These are phyloP conservation scores for Fabrea salina DNA, from an alignment of 169 alveolate genomes.

Conservation along the genomic window DNA sequence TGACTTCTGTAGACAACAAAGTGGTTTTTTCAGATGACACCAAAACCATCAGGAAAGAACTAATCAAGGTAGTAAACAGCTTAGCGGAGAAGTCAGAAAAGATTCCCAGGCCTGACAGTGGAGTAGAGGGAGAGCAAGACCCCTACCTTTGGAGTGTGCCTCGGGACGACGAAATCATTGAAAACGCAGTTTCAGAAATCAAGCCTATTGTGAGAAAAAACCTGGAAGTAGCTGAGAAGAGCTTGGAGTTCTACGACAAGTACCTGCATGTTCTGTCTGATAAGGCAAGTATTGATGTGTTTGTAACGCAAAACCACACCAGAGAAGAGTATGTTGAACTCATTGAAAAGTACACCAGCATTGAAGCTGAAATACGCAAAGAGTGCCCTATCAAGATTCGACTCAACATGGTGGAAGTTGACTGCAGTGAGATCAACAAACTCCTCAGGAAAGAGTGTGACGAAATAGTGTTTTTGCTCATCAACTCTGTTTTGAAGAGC, in stretches of 20 bases:
- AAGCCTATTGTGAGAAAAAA: constrained; percentile 62
- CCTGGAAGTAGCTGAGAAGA: constrained; percentile 53
- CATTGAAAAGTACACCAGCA: constrained; percentile 45
- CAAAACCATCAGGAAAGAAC: constrained; percentile 45
- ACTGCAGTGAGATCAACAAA: constrained; percentile 67
- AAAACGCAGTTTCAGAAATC: constrained; percentile 47
- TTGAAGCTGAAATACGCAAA: constrained; percentile 51
- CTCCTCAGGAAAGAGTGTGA: constrained; percentile 52
- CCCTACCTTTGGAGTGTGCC: constrained; percentile 70
- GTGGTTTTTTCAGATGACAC: constrained; percentile 54
- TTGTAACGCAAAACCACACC: constrained; percentile 40
- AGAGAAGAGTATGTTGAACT: constrained; percentile 58
- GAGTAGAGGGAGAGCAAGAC: constrained; percentile 64
- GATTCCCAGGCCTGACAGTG: constrained; percentile 76
- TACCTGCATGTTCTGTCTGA: constrained; percentile 64
- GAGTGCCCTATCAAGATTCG: constrained; percentile 70
- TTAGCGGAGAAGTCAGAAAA: constrained; percentile 60
- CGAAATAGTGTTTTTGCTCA: constrained; percentile 44
- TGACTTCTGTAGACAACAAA: constrained; percentile 50
- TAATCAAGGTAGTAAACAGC: constrained; percentile 52
- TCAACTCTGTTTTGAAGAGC: constrained; percentile 35
- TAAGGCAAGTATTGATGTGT: constrained; percentile 51
- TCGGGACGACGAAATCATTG: constrained; percentile 68
- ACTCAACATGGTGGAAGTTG: constrained; percentile 70
- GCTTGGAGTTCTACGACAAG: constrained; percentile 62